phyloP scores from a whole-genome alignment of 257 asterid species.

The Fraxinus cuspidata region DNA sequence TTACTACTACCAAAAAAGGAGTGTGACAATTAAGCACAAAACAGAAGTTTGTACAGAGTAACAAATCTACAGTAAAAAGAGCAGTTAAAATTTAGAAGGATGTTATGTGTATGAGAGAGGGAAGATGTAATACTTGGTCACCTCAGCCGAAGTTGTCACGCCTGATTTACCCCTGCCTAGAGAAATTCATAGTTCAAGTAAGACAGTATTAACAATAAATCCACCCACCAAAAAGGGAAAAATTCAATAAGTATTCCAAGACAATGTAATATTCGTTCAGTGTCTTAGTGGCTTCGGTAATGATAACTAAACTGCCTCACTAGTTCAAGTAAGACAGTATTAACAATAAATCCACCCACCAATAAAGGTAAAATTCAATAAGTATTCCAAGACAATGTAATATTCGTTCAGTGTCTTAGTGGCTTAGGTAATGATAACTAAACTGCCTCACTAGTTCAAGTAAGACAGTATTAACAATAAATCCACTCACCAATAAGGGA shows the following conservation, averaged over 20 bases:
- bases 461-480: neutral
- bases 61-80: neutral
- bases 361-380: neutral
- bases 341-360: neutral
- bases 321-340: neutral
- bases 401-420: neutral
- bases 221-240: neutral
- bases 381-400: neutral
- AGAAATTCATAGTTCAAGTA: neutral
- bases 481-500: neutral
- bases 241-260: neutral
- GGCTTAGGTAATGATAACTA: too few relatives aligned
- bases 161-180: conserved; percentile 46
- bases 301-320: neutral
- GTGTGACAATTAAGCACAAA: neutral
- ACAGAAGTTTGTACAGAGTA: neutral
- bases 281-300: neutral
- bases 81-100: neutral
- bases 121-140: conserved; percentile 72
- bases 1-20: neutral
- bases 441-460: neutral
- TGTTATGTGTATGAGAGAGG: neutral
- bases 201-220: neutral
- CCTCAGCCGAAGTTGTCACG: conserved; percentile 63
- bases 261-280: neutral